Evolutionary conservation across 345 rosid genomes (phyloP).

Genomic region (Salix suchowensis): DNA sequence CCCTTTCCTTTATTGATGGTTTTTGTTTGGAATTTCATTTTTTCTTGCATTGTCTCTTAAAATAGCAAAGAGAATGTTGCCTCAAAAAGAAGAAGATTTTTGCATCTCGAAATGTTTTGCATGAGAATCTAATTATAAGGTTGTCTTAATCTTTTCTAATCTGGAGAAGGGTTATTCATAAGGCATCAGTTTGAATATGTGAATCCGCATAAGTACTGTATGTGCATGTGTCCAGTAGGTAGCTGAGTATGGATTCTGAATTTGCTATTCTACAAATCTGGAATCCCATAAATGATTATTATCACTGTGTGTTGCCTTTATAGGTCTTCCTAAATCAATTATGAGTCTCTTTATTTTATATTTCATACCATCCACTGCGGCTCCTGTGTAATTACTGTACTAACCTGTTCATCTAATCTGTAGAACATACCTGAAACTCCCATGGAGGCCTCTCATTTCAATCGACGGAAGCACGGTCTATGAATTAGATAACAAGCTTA

Average conservation of each 20-base stretch:
- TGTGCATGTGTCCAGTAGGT: not conserved
- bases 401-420: conserved; percentile 12
- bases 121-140: not conserved
- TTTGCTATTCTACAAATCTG: not conserved
- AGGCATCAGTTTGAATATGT: no score
- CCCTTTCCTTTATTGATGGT: not conserved
- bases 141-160: not conserved
- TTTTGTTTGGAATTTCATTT: not conserved
- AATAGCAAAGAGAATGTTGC: not conserved
- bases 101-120: not conserved
- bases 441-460: conserved; percentile 16
- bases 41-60: not conserved
- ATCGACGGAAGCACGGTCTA: conserved; percentile 13
- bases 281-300: not conserved
- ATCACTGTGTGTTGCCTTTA: no score
- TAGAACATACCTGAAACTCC: conserved; percentile 74
- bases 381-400: not conserved
- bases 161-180: no score
- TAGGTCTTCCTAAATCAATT: no score
- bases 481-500: conserved; percentile 13
- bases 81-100: not conserved
- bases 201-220: not conserved
- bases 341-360: not conserved
- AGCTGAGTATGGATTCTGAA: not conserved
- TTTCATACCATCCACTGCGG: not conserved